Base-by-base conservation (phyloP, 805 yeast genomes). In the Starmerella stigmatis region DNA sequence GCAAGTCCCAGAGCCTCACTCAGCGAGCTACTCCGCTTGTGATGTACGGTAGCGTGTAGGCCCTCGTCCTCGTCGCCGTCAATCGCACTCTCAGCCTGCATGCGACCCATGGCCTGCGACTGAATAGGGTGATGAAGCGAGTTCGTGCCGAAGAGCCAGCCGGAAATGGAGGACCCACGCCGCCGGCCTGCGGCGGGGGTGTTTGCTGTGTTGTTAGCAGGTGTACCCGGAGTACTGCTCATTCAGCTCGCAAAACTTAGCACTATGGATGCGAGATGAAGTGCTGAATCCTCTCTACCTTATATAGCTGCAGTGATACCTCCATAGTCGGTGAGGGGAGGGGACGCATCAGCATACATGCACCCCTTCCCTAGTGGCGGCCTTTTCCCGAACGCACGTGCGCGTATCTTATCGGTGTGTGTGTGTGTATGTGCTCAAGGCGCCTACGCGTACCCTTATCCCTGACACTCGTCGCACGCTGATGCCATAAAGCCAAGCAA, bases 61-160 rank as follows among this genome's bases (percentile, higher is more conserved):
- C 15, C 12, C 17, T 9, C 22, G 12, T 27, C 30, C 41, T 37
- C 47, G 20, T 21, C 22, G 33, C 17, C 25, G 13, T 28, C 23
- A 12, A 32, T 27, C 6, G 36, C 43, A 27, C 34, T 26, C 3
- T 15, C 23, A 12, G 23, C 31, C 25, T 34, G 17, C 4, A 20
- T 26, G 31, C 31, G 19, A 19, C 7, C 16, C 23, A 4, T 12
- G 8, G 40, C 16, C 16, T 16, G 15, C n/a, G n/a, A 7, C 11
- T 5, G 9, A n/a, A 8, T 5, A 13, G 15, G 22, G 36, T 21
- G 27, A 12, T 12, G 39, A 13, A 32, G 15, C 2, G 37, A 43
- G 20, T 44, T 46, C 21, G 48, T 12, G 32, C 51, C 51, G 16
- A 48, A 32, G 2, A 48, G 41, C 51, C 51, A 48, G 9, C 37